Conservation (phyloP, 768 basidiomycete genomes). For the Pleurotus tuber-regium region DNA sequence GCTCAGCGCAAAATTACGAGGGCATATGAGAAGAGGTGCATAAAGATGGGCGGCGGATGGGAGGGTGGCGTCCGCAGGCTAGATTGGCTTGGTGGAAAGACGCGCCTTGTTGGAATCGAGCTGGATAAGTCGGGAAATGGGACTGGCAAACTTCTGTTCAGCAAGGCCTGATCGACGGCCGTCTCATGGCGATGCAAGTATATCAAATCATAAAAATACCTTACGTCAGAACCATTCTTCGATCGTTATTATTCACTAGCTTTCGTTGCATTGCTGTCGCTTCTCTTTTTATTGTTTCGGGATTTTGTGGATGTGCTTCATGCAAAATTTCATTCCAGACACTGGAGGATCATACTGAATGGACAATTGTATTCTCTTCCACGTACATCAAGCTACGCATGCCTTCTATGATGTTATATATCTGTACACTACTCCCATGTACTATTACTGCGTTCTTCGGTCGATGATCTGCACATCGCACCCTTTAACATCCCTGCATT, state of each 20-base stretch:
- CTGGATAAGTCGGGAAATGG: slow-evolving; percentile 43
- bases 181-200: background rate
- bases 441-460: no score
- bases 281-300: background rate
- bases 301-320: background rate
- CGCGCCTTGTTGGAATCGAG: slow-evolving; percentile 58
- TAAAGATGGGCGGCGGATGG: slow-evolving; percentile 61
- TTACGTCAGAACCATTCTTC: background rate
- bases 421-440: no score
- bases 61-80: slow-evolving; percentile 65
- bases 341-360: background rate
- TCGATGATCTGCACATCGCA: no score
- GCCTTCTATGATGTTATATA: no score
- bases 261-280: background rate
- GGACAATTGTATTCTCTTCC: background rate
- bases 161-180: slow-evolving; percentile 9
- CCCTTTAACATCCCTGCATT: no score
- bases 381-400: no score
- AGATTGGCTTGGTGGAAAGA: slow-evolving; percentile 66
- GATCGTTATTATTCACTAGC: background rate
- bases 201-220: background rate
- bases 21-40: slow-evolving; percentile 63
- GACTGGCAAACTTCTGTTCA: slow-evolving; percentile 49
- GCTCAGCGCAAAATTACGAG: slow-evolving; percentile 56
- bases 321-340: background rate